These are phyloP conservation scores for Balakata baccata DNA, from an alignment of 345 rosid genomes.

Conservation along the genomic window DNA sequence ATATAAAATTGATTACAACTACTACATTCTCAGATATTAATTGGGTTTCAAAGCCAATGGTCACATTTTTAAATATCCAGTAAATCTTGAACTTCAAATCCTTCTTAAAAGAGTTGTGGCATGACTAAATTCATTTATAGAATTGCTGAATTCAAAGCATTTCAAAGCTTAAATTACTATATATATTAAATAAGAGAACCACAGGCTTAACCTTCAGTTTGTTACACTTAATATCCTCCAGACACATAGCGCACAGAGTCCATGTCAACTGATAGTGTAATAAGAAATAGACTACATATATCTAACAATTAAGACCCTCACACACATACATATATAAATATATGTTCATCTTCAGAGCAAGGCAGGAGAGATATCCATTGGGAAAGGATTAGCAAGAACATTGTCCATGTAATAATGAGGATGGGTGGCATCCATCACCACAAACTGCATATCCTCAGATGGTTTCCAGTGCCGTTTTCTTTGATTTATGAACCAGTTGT, in stretches of 20 bases:
- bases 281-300: neutral
- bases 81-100: neutral
- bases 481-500: slow-evolving; percentile 99
- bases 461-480: slow-evolving; percentile 99
- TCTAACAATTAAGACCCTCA: neutral
- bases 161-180: neutral
- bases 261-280: neutral
- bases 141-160: neutral
- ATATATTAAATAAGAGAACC: neutral
- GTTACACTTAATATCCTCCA: slow-evolving; percentile 1
- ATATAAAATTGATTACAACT: too few relatives aligned
- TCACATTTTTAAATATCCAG: too few relatives aligned
- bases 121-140: too few relatives aligned
- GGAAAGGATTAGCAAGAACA: slow-evolving; percentile 65
- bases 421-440: slow-evolving; percentile 78
- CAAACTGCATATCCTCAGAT: slow-evolving; percentile 88
- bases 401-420: slow-evolving; percentile 82
- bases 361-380: slow-evolving; percentile 65
- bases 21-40: too few relatives aligned
- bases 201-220: neutral
- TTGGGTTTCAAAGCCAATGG: too few relatives aligned
- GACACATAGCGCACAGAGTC: neutral
- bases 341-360: slow-evolving; percentile 38
- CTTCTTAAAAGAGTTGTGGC: neutral
- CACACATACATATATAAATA: neutral